Conservation (phyloP, 306 rosid species). For the Malus asiatica region DNA sequence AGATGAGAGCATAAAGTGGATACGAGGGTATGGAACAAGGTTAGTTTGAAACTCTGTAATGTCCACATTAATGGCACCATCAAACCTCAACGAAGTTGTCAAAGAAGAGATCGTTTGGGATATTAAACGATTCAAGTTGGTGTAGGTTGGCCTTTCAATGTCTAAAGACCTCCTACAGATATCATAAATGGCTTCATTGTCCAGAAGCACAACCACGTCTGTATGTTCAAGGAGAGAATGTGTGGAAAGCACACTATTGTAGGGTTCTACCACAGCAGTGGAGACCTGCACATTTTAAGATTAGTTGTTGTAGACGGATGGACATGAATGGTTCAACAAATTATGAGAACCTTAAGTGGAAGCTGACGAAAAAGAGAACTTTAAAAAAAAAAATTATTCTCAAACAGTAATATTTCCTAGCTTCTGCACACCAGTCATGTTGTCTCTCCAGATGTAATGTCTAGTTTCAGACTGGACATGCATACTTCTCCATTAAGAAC, state of each 20-base stretch:
- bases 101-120: conserved; percentile 65
- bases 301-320: neutral
- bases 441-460: too few species aligned
- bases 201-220: conserved; percentile 65
- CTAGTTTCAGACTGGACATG: too few species aligned
- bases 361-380: neutral
- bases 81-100: conserved; percentile 80
- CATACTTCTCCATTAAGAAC: too few species aligned
- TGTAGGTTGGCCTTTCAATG: conserved; percentile 63
- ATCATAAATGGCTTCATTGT: conserved; percentile 75
- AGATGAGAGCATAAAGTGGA: conserved; percentile 77
- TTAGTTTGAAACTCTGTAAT: conserved; percentile 69
- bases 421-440: too few species aligned
- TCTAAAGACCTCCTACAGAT: conserved; percentile 72
- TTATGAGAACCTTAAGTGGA: neutral
- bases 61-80: conserved; percentile 76
- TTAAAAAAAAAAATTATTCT: too few species aligned
- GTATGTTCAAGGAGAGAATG: conserved; percentile 68
- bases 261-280: conserved; percentile 82
- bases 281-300: conserved; percentile 44
- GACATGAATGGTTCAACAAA: neutral
- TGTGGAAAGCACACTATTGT: conserved; percentile 67
- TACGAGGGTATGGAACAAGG: conserved; percentile 74
- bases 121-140: conserved; percentile 63
- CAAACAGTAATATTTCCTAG: too few species aligned